Conservation (phyloP, 371 early-diverging fungal species). For the Haplosporangium sp. region DNA sequence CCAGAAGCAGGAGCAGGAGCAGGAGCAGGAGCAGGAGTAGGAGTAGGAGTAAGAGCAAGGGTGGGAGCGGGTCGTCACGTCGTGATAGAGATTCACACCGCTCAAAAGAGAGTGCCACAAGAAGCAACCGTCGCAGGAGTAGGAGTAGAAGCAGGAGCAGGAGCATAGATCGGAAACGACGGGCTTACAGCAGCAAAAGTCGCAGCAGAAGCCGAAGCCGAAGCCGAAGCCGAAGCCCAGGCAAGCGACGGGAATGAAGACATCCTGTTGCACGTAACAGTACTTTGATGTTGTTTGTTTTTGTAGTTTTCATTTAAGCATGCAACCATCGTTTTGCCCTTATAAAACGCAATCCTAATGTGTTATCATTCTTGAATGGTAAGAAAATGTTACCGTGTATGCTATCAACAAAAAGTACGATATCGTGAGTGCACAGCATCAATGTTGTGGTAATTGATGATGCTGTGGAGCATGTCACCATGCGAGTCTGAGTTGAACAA, state of each 20-base stretch:
- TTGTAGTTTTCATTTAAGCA: not conserved
- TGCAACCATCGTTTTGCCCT: not conserved
- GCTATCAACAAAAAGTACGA: too few species aligned
- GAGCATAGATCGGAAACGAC: slow-evolving; percentile 23
- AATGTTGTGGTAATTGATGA: too few species aligned
- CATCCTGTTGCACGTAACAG: too few species aligned
- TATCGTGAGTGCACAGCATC: too few species aligned
- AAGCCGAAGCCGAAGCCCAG: slow-evolving; percentile 6
- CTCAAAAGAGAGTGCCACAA: not conserved
- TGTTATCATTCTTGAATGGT: too few species aligned
- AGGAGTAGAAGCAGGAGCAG: slow-evolving; percentile 29
- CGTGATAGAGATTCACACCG: not conserved
- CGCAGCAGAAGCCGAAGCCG: slow-evolving; percentile 3
- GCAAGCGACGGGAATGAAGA: not conserved
- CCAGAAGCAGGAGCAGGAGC: slow-evolving; percentile 17
- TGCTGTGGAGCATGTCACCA: too few species aligned
- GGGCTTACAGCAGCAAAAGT: slow-evolving; percentile 1
- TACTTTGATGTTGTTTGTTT: too few species aligned
- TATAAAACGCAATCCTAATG: too few species aligned
- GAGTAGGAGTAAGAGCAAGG: slow-evolving; percentile 8
- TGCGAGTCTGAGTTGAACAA: too few species aligned
- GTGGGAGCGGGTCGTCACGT: not conserved
- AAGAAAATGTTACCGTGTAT: too few species aligned
- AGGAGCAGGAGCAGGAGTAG: slow-evolving; percentile 17
- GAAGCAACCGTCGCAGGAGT: slow-evolving; percentile 9